Conservation (phyloP, 2,329 filamentous ascomycete species). For the Colletotrichum lentis region DNA sequence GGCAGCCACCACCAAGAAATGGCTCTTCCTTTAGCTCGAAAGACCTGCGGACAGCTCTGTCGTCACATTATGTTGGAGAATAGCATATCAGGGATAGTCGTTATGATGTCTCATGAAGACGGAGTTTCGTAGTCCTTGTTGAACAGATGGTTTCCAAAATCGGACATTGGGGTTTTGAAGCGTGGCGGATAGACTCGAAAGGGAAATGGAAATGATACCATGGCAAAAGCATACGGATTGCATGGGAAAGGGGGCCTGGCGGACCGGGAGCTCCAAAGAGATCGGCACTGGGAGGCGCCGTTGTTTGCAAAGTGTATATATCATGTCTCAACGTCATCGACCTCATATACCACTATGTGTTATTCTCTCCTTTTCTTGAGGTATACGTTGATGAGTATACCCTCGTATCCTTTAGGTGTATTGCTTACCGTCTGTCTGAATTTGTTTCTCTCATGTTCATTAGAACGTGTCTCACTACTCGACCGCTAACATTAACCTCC, state of each 20-base stretch:
- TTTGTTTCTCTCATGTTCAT: background rate
- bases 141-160: constrained; percentile 13
- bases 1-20: background rate
- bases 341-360: constrained; percentile 21
- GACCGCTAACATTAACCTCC: too few species aligned
- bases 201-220: constrained; percentile 24
- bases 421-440: background rate
- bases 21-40: background rate
- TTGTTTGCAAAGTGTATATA: constrained; percentile 2
- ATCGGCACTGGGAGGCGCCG: constrained; percentile 14
- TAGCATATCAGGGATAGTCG: background rate
- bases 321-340: background rate
- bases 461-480: background rate
- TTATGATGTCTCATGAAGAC: background rate
- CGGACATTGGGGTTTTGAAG: background rate
- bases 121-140: constrained; percentile 22
- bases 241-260: constrained; percentile 23
- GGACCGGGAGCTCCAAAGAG: background rate
- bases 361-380: background rate
- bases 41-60: background rate
- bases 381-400: background rate
- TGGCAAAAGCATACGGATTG: constrained; percentile 35
- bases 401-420: background rate
- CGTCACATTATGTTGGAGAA: background rate
- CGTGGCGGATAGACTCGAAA: constrained; percentile 23